Conservation (phyloP, 768 basidiomycete genomes). For the Lyophyllum atratum region DNA sequence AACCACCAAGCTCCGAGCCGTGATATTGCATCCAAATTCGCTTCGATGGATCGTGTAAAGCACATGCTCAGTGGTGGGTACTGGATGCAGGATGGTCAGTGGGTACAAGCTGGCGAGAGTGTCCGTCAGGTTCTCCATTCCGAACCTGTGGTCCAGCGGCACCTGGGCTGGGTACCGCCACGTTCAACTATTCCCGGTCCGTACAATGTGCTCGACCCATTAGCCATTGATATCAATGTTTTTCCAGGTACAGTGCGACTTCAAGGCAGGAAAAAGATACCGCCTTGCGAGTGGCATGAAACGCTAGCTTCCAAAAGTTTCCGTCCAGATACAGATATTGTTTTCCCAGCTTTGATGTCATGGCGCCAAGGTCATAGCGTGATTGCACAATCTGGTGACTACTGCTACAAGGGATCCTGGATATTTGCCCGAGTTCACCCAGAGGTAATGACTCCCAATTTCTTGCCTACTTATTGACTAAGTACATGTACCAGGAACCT, state of each 20-base stretch:
- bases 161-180: constrained; percentile 19
- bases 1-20: constrained; percentile 41
- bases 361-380: not conserved
- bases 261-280: constrained; percentile 7
- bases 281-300: not conserved
- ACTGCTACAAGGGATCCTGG: not conserved
- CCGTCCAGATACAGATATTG: not conserved
- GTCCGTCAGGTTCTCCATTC: constrained; percentile 13
- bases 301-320: not conserved
- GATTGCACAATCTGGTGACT: not conserved
- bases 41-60: constrained; percentile 25
- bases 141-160: constrained; percentile 17
- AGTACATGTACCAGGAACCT: not conserved
- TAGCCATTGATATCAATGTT: no score
- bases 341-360: not conserved
- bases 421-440: not conserved
- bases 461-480: not conserved
- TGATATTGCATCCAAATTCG: constrained; percentile 29
- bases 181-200: not conserved
- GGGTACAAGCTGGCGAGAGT: constrained; percentile 17
- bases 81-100: constrained; percentile 21
- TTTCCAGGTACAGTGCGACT: constrained; percentile 6
- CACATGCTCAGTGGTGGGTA: constrained; percentile 28
- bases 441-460: not conserved
- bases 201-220: not conserved